These are phyloP conservation scores for Diutina pseudorugosa DNA, from an alignment of 1,139 yeast genomes.

Conservation along the genomic window DNA sequence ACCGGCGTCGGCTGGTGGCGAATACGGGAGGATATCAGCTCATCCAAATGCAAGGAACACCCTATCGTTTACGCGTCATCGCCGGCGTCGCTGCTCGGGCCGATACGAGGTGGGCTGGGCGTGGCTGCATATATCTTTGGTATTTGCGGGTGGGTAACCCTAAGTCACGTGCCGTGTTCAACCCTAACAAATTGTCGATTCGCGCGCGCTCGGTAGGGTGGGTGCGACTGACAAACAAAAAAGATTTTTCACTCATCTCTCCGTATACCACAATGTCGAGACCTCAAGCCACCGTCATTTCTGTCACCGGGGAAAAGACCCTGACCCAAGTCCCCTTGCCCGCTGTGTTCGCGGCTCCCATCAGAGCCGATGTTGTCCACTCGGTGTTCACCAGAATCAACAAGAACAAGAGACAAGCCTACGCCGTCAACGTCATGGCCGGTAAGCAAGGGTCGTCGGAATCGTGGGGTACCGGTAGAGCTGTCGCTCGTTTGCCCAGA, in stretches of 20 bases:
- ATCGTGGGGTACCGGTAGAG: slow-evolving; percentile 99
- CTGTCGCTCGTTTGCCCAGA: slow-evolving; percentile 99
- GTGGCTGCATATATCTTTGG: no score
- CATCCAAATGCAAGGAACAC: neutral
- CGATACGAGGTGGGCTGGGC: neutral
- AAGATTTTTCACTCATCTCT: slow-evolving; percentile 6
- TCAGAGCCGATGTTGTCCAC: slow-evolving; percentile 99
- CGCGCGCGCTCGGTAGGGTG: no score
- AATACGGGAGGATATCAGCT: neutral
- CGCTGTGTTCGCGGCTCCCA: slow-evolving; percentile 99
- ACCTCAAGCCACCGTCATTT: slow-evolving; percentile 95
- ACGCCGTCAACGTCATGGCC: slow-evolving; percentile 98
- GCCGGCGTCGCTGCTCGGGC: no score
- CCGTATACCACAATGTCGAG: slow-evolving; percentile 29
- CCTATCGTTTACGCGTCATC: neutral
- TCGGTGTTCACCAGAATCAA: slow-evolving; percentile 95
- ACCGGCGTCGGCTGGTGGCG: no score
- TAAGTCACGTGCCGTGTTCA: neutral
- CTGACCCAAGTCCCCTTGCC: slow-evolving; percentile 84
- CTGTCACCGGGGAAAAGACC: slow-evolving; percentile 81
- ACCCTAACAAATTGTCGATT: no score
- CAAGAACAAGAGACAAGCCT: slow-evolving; percentile 99
- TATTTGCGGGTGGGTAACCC: neutral
- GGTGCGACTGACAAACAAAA: neutral
- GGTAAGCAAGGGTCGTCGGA: slow-evolving; percentile 99